Evolutionary conservation across 1,139 yeast species (phyloP).

Genomic region (Meyerozyma elateridarum): DNA sequence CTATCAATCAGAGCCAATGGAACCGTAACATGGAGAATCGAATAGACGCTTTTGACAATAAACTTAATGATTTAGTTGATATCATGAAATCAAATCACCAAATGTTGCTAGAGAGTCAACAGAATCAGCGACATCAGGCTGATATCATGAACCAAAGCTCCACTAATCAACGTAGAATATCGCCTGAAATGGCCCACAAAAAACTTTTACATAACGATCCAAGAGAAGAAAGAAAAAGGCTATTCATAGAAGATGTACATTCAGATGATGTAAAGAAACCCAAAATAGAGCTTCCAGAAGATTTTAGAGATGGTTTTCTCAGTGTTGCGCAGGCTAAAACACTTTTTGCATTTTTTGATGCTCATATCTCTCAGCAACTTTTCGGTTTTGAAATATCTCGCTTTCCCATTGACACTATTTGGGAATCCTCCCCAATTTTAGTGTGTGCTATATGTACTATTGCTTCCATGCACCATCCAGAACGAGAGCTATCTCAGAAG

Average conservation of each 20-base stretch:
- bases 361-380: slow-evolving; percentile 56
- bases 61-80: slow-evolving; percentile 41
- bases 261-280: slow-evolving; percentile 1
- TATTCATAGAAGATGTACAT: not conserved
- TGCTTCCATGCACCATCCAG: slow-evolving; percentile 59
- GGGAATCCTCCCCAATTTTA: slow-evolving; percentile 56
- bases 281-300: slow-evolving; percentile 17
- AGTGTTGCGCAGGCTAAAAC: slow-evolving; percentile 43
- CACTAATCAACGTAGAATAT: not conserved
- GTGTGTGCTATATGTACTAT: slow-evolving; percentile 61
- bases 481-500: slow-evolving; percentile 25
- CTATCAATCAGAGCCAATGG: slow-evolving; percentile 26
- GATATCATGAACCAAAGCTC: slow-evolving; percentile 4
- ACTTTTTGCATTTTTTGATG: slow-evolving; percentile 49
- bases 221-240: slow-evolving; percentile 8
- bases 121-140: slow-evolving; percentile 1
- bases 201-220: not conserved
- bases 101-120: slow-evolving; percentile 20
- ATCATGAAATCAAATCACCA: slow-evolving; percentile 32
- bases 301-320: slow-evolving; percentile 35
- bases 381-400: slow-evolving; percentile 61
- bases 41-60: slow-evolving; percentile 42
- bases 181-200: not conserved
- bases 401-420: slow-evolving; percentile 45
- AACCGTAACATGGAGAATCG: slow-evolving; percentile 40